Evolutionary conservation across 192 early-diverging fungal genomes (phyloP).

Genomic region (Rhizoclosmatium globosum): DNA sequence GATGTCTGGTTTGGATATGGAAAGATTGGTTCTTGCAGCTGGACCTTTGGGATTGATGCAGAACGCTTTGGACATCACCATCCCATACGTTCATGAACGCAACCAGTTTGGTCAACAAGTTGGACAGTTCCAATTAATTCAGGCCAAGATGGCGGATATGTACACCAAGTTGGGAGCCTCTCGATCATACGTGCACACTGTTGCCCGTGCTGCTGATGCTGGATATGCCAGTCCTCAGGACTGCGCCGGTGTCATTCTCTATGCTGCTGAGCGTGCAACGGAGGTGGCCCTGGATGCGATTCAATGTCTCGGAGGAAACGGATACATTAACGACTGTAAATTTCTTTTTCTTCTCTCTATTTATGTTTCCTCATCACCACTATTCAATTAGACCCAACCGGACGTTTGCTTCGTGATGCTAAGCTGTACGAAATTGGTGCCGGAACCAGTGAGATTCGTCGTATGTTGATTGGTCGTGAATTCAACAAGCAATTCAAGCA

Average conservation of each 20-base stretch:
- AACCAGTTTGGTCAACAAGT: slow-evolving; percentile 87
- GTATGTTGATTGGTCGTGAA: slow-evolving; percentile 85
- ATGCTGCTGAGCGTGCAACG: slow-evolving; percentile 92
- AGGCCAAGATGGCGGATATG: slow-evolving; percentile 97
- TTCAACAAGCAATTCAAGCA: slow-evolving; percentile 62
- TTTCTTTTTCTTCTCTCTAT: background rate
- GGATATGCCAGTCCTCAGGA: slow-evolving; percentile 70
- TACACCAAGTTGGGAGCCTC: slow-evolving; percentile 95
- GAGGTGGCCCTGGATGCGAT: slow-evolving; percentile 93
- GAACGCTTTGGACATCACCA: slow-evolving; percentile 77
- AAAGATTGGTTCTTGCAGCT: slow-evolving; percentile 88
- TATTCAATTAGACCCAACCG: slow-evolving; percentile 55
- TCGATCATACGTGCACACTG: slow-evolving; percentile 88
- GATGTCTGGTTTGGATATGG: slow-evolving; percentile 93
- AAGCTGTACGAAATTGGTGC: slow-evolving; percentile 98
- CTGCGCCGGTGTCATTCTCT: slow-evolving; percentile 93
- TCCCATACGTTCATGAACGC: slow-evolving; percentile 88
- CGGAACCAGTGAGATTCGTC: slow-evolving; percentile 92
- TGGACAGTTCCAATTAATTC: slow-evolving; percentile 88
- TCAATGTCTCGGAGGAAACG: slow-evolving; percentile 95
- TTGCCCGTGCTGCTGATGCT: slow-evolving; percentile 84
- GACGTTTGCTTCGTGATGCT: slow-evolving; percentile 89
- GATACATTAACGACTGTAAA: slow-evolving; percentile 89
- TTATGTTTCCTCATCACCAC: background rate
- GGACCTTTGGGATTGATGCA: slow-evolving; percentile 95